These are phyloP conservation scores for Zangia roseola DNA, from an alignment of 768 basidiomycete genomes.

Conservation along the genomic window DNA sequence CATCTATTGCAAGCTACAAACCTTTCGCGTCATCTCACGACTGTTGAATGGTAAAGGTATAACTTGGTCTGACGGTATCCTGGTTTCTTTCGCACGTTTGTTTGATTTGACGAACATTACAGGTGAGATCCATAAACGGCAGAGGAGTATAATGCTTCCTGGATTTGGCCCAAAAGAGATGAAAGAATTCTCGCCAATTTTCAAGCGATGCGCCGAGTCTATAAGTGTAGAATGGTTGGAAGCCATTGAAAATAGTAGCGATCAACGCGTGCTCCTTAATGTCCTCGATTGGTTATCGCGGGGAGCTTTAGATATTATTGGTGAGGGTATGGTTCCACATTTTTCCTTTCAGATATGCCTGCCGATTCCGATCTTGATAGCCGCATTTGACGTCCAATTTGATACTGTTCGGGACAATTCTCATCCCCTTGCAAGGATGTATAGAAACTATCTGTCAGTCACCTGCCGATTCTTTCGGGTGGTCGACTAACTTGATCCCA, in stretches of 20 bases:
- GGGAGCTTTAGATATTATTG: slow-evolving; percentile 39
- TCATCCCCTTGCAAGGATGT: slow-evolving; percentile 4
- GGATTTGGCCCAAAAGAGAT: slow-evolving; percentile 52
- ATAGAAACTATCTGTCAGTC: slow-evolving; percentile 9
- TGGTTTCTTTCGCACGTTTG: slow-evolving; percentile 14
- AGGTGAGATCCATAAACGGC: slow-evolving; percentile 48
- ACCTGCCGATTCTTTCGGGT: too few species aligned
- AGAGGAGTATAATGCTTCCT: slow-evolving; percentile 52
- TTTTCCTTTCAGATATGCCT: neutral
- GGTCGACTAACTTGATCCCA: neutral
- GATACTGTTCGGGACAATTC: neutral
- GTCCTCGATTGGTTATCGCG: slow-evolving; percentile 33
- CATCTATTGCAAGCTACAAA: slow-evolving; percentile 36
- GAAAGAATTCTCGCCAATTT: slow-evolving; percentile 50
- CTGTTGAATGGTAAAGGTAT: slow-evolving; percentile 35
- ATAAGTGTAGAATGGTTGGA: slow-evolving; percentile 20
- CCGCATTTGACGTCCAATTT: slow-evolving; percentile 43
- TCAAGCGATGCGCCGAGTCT: slow-evolving; percentile 35
- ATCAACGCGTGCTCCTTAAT: slow-evolving; percentile 13
- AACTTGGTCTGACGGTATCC: slow-evolving; percentile 41
- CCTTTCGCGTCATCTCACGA: slow-evolving; percentile 12
- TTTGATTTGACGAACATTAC: neutral
- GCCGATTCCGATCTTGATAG: slow-evolving; percentile 14
- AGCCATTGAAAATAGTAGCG: neutral
- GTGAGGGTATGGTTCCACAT: neutral